These are phyloP conservation scores for Byssothecium circinans DNA, from an alignment of 2,329 filamentous ascomycete species.

Conservation along the genomic window DNA sequence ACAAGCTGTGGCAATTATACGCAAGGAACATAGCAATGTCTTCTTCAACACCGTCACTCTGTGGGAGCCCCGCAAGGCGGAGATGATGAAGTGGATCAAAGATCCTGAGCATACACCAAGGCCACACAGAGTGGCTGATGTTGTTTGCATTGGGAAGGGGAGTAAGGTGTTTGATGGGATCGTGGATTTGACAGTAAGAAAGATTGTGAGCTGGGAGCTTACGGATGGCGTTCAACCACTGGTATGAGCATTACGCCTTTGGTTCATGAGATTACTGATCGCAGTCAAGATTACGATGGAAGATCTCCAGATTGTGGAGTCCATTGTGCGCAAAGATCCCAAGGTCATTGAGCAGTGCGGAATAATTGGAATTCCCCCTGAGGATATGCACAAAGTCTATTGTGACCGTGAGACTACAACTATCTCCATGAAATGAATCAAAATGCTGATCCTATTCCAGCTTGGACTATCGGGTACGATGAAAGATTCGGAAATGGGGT, in stretches of 20 bases:
- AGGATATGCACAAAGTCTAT: constrained; percentile 94
- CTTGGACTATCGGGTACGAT: constrained; percentile 94
- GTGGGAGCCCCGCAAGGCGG: constrained; percentile 80
- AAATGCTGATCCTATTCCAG: constrained; percentile 40
- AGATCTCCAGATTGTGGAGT: constrained; percentile 80
- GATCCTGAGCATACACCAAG: constrained; percentile 62
- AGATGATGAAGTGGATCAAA: constrained; percentile 79
- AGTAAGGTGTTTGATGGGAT: constrained; percentile 82
- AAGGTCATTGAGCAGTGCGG: constrained; percentile 89
- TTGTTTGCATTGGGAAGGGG: constrained; percentile 77
- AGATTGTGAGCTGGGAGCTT: constrained; percentile 73
- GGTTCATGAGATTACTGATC: constrained; percentile 4
- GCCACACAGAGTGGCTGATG: constrained; percentile 74
- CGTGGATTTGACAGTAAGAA: constrained; percentile 69
- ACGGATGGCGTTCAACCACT: constrained; percentile 80
- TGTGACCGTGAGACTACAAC: constrained; percentile 71
- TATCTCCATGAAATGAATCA: background rate
- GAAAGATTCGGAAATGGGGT: constrained; percentile 79
- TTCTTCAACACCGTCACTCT: constrained; percentile 86
- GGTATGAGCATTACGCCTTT: constrained; percentile 48
- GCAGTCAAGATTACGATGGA: constrained; percentile 77
- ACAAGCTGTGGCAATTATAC: constrained; percentile 67
- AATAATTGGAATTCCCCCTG: constrained; percentile 74
- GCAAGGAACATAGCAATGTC: constrained; percentile 68
- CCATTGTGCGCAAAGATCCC: constrained; percentile 72